Conservation (phyloP, 2,329 filamentous ascomycete genomes). For the Verticillium alfalfae region DNA sequence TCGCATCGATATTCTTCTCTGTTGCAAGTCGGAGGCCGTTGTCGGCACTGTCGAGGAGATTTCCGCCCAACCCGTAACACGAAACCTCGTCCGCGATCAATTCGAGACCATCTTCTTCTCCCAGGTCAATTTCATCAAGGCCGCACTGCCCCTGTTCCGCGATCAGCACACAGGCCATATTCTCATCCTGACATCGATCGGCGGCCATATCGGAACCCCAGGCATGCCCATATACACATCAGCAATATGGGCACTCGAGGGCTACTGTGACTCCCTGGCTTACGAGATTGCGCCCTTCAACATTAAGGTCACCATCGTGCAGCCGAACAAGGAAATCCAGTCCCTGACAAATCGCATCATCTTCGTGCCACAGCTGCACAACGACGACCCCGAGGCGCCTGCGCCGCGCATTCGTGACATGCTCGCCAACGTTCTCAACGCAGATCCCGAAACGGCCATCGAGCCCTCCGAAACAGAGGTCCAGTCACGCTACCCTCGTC, state of each 20-base stretch:
- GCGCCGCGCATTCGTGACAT: slow-evolving; percentile 82
- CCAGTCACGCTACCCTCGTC: slow-evolving; percentile 66
- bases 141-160: slow-evolving; percentile 73
- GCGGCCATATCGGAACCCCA: slow-evolving; percentile 87
- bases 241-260: slow-evolving; percentile 90
- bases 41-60: slow-evolving; percentile 91
- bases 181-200: slow-evolving; percentile 82
- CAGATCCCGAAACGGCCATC: slow-evolving; percentile 60
- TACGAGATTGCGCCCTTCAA: slow-evolving; percentile 98
- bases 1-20: slow-evolving; percentile 82
- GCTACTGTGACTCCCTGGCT: slow-evolving; percentile 89
- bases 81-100: slow-evolving; percentile 79
- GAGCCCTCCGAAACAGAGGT: slow-evolving; percentile 28
- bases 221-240: slow-evolving; percentile 88
- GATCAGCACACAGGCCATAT: slow-evolving; percentile 81
- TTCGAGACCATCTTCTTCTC: slow-evolving; percentile 95
- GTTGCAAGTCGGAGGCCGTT: slow-evolving; percentile 83
- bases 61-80: slow-evolving; percentile 63
- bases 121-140: slow-evolving; percentile 93
- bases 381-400: slow-evolving; percentile 24
- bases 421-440: slow-evolving; percentile 71
- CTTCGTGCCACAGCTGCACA: slow-evolving; percentile 69
- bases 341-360: slow-evolving; percentile 82
- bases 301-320: slow-evolving; percentile 90
- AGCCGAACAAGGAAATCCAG: slow-evolving; percentile 89